These are phyloP conservation scores for Claviceps maximensis DNA, from an alignment of 2,329 filamentous ascomycete genomes.

Conservation along the genomic window DNA sequence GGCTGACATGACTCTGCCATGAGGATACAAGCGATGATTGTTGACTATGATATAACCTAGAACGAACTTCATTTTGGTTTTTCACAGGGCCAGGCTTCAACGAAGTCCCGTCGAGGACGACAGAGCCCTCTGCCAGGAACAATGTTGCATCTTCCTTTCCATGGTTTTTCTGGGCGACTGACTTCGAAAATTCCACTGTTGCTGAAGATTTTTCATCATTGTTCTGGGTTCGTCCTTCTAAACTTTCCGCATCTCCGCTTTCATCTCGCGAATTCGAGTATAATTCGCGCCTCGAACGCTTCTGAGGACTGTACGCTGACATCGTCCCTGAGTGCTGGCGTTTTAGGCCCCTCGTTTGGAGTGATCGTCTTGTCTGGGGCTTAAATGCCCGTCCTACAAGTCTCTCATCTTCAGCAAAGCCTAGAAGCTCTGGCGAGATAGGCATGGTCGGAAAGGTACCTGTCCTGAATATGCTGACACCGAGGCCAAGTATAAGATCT, in stretches of 20 bases:
- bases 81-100: neutral
- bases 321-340: neutral
- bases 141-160: neutral
- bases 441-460: conserved; percentile 24
- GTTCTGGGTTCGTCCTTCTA: neutral
- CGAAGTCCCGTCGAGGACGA: neutral
- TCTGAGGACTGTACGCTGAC: neutral
- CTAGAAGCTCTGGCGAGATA: conserved; percentile 24
- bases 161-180: neutral
- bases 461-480: conserved; percentile 28
- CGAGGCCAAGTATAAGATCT: conserved; percentile 21
- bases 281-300: neutral
- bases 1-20: conserved; percentile 33
- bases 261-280: neutral
- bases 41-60: neutral
- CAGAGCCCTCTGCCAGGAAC: neutral
- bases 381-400: conserved; percentile 13
- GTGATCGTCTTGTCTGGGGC: neutral
- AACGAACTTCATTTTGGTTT: neutral
- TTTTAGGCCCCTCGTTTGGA: neutral
- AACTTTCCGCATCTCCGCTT: neutral
- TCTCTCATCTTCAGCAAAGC: conserved; percentile 26
- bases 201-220: neutral
- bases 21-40: neutral
- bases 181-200: neutral